Conservation (phyloP, 2,329 filamentous ascomycete species). For the Trichophyton benhamiae region DNA sequence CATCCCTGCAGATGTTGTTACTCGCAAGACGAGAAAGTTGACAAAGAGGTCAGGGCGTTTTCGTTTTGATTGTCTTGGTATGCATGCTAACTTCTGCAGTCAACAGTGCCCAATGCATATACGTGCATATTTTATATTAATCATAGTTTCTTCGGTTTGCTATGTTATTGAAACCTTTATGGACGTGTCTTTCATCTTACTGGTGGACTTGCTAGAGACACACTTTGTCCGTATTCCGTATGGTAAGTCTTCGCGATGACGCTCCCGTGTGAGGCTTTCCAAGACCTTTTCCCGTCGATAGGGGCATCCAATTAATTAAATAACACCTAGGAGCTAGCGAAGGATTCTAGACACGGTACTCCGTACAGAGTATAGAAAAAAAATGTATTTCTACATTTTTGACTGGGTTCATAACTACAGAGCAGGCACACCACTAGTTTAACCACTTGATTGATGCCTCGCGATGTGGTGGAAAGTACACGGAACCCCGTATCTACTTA, state of each 20-base stretch:
- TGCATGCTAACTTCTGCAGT: not conserved
- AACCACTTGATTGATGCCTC: too few species aligned
- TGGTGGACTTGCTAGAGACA: not conserved
- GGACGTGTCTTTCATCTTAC: not conserved
- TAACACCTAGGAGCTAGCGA: too few species aligned
- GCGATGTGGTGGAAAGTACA: not conserved
- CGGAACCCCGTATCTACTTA: not conserved
- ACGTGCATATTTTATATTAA: not conserved
- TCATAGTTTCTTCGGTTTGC: not conserved
- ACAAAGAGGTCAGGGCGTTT: constrained; percentile 3
- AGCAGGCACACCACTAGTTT: too few species aligned
- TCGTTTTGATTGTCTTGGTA: not conserved
- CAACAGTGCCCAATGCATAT: constrained; percentile 1
- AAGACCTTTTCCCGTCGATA: not conserved
- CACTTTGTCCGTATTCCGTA: not conserved
- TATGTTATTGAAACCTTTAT: not conserved
- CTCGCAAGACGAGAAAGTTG: not conserved
- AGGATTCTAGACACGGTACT: too few species aligned
- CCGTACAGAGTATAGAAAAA: too few species aligned
- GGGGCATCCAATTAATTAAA: not conserved
- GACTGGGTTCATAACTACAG: too few species aligned
- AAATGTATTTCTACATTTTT: too few species aligned
- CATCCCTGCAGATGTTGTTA: constrained; percentile 1
- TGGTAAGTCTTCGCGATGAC: not conserved
- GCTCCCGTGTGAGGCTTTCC: not conserved